These are phyloP conservation scores for Emiliania huxleyi DNA, from an alignment of 78 protist species.

Conservation along the genomic window DNA sequence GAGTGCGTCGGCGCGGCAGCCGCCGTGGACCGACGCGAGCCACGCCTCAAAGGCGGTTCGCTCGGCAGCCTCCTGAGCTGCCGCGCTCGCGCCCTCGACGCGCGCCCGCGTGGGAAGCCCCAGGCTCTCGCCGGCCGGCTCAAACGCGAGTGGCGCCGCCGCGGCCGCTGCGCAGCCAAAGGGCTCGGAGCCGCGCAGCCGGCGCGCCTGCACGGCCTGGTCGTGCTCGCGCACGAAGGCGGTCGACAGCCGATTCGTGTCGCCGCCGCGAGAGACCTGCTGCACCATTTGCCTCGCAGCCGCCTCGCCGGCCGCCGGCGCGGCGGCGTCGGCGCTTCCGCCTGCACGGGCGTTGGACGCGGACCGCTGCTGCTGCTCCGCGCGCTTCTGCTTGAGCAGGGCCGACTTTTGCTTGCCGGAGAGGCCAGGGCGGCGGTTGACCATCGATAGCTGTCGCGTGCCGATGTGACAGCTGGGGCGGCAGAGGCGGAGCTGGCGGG, in stretches of 20 bases:
- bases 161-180: too few species aligned
- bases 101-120: too few species aligned
- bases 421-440: neutral
- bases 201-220: neutral
- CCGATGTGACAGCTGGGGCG: too few species aligned
- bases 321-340: neutral
- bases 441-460: too few species aligned
- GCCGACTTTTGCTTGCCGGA: neutral
- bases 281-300: neutral
- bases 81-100: too few species aligned
- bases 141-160: too few species aligned
- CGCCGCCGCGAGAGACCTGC: neutral
- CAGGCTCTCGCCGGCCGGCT: too few species aligned
- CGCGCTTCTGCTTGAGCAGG: neutral
- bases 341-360: neutral
- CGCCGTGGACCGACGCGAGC: constrained; percentile 29
- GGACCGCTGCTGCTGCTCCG: neutral
- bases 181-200: neutral
- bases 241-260: neutral
- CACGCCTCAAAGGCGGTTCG: constrained; percentile 40
- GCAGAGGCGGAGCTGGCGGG: too few species aligned
- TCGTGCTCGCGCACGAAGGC: neutral
- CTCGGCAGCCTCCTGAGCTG: constrained; percentile 57
- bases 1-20: neutral
- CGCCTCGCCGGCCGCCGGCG: neutral